Percentiles rank a stretch among this genome's conserved stretches.
Evolutionary conservation across 179 eudicot genomes (phyloP).

Genomic region (Silene coronaria): DNA sequence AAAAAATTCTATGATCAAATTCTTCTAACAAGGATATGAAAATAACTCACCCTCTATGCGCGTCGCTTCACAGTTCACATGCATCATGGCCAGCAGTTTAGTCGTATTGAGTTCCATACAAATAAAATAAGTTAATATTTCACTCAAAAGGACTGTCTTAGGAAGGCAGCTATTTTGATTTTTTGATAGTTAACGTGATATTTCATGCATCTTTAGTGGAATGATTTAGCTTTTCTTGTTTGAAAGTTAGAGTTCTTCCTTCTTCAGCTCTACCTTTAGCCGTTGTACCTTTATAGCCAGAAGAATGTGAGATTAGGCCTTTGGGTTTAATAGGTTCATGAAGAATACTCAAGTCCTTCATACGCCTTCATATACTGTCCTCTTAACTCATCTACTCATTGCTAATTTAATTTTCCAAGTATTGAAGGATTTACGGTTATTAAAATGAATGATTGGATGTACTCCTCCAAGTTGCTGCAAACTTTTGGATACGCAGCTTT

Average conservation of each 20-base stretch:
- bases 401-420: not conserved
- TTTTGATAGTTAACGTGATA: not conserved
- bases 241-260: not conserved
- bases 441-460: no score
- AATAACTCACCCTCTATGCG: no score
- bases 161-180: not conserved
- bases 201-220: not conserved
- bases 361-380: not conserved
- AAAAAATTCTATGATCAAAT: not conserved
- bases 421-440: no score
- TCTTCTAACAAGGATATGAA: not conserved
- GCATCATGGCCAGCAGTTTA: not conserved
- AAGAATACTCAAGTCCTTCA: not conserved
- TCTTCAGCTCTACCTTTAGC: not conserved
- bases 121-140: not conserved
- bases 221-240: not conserved
- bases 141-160: not conserved
- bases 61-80: not conserved
- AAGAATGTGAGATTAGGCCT: no score
- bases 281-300: not conserved
- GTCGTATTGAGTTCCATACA: not conserved
- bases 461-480: conserved; percentile 17
- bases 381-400: not conserved
- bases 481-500: conserved; percentile 9
- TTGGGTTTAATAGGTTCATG: no score